Percentiles rank a stretch among this genome's conserved stretches.
These are phyloP conservation scores for Cystobasidium pallidum DNA, from an alignment of 1,284 basidiomycete genomes.

Conservation along the genomic window DNA sequence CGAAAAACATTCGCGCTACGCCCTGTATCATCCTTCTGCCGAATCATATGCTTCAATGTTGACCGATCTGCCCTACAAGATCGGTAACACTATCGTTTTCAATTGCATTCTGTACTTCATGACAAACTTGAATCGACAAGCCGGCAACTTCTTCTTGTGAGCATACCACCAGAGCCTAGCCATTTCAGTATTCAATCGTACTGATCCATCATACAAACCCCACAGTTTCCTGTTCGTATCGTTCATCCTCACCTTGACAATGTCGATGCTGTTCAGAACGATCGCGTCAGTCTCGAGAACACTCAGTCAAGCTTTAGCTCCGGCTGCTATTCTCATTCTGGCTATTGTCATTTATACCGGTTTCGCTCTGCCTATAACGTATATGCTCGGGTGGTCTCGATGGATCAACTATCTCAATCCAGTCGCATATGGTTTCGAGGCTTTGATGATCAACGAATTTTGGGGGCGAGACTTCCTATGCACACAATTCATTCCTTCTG, in stretches of 20 bases:
- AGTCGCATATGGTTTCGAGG: conserved; percentile 57
- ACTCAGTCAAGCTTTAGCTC: conserved; percentile 59
- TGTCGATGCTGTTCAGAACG: conserved; percentile 62
- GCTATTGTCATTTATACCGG: conserved; percentile 61
- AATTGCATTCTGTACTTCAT: conserved; percentile 68
- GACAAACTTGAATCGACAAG: conserved; percentile 62
- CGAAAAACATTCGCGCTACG: conserved; percentile 59
- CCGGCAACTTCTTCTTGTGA: conserved; percentile 68
- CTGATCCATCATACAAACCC: background rate
- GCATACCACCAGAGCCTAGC: conserved; percentile 54
- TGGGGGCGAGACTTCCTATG: conserved; percentile 55
- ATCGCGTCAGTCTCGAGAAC: conserved; percentile 59
- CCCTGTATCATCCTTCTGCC: conserved; percentile 60
- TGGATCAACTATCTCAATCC: conserved; percentile 63
- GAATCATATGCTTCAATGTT: conserved; percentile 60
- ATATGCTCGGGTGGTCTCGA: conserved; percentile 57
- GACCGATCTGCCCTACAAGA: conserved; percentile 62
- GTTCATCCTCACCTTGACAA: conserved; percentile 58
- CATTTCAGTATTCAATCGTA: background rate
- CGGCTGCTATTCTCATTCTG: conserved; percentile 55
- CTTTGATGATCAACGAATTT: conserved; percentile 62
- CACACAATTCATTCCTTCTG: conserved; percentile 56
- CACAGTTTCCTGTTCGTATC: conserved; percentile 31
- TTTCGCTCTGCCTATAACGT: conserved; percentile 57
- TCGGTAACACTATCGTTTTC: conserved; percentile 63